Base-by-base conservation (phyloP, 495 filamentous ascomycete genomes). In the Tuber borchii region DNA sequence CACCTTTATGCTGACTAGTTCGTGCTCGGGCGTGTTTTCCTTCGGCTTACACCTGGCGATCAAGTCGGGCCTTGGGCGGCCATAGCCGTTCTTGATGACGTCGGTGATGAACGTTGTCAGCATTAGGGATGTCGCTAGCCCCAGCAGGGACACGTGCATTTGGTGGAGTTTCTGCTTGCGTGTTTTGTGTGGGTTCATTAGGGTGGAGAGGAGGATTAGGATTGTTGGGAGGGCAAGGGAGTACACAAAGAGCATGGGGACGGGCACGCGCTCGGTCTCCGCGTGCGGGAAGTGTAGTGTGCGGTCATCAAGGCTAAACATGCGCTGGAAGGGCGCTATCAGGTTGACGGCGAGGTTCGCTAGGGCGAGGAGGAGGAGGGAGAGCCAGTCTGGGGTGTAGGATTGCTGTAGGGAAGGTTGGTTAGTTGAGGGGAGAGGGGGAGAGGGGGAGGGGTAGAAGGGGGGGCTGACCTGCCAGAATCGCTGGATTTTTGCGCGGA, bases 51-150 rank as follows among this genome's bases (percentile, higher is more conserved):
- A 99, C n/a, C 95, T 90, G 5, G 90, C 89, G 46, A 99, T 89
- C 19, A 99, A 85, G 83, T 99, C 95, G 9, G 95, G 95, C 9
- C 95, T 89, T 31, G 96, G 94, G 26, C 96, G 87, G 26, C 95
- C 95, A 61, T 97, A 93, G 0, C 90, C 88, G 83, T 98, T 97
- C 82, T 99, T 99, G 75, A 98, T 87, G 0, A 95, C 85, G 80
- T 98, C 96, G 72, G 96, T 97, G 16, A 98, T 86, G 83, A 97
- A 90, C 2, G 88, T 87, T 2, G 93, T 91, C 31, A 97, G 87
- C 83, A 93, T 87, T 31, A 97, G 82, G 71, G 91, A 88, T 74
- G 93, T 92, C 26, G 90, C 84, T 46, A 98, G 88, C 8, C 93
- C 92, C 6, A 99, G 89, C 43, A 95, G 82, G 0, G 93, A 91